Percentiles rank a stretch among this genome's conserved stretches.
phyloP scores from a whole-genome alignment of 2,329 filamentous ascomycete species.

The Leptographium radiaticola region DNA sequence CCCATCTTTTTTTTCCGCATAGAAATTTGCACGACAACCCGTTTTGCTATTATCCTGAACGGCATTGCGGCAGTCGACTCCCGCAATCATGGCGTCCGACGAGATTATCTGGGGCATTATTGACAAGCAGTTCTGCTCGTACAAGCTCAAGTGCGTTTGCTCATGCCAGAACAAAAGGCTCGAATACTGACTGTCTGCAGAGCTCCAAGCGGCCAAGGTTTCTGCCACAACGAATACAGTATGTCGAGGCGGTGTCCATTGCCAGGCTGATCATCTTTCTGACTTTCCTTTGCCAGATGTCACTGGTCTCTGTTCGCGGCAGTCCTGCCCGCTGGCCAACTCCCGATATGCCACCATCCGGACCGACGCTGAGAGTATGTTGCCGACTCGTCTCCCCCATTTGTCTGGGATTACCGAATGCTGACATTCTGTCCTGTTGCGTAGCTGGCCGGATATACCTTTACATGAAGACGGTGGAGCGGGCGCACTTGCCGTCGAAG shows the following conservation, averaged over 20 bases:
- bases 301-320: constrained; percentile 38
- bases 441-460: constrained; percentile 58
- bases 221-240: constrained; percentile 93
- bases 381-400: background rate
- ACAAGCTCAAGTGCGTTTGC: constrained; percentile 68
- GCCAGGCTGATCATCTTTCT: background rate
- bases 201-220: constrained; percentile 68
- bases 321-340: constrained; percentile 85
- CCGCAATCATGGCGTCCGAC: constrained; percentile 65
- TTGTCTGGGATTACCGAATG: background rate
- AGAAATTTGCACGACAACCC: background rate
- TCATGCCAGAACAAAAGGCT: background rate
- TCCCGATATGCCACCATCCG: constrained; percentile 86
- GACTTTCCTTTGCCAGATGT: constrained; percentile 11
- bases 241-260: background rate
- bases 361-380: constrained; percentile 45
- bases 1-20: background rate
- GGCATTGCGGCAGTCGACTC: constrained; percentile 4
- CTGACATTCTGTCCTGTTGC: background rate
- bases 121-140: constrained; percentile 88
- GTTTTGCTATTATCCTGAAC: background rate
- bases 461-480: constrained; percentile 92
- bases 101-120: constrained; percentile 97
- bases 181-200: constrained; percentile 8
- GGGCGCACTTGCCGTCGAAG: constrained; percentile 75